Evolutionary conservation across 179 eudicot species (phyloP), one percentile per base, ranked within the genome.

Genomic region (Camellia oleifera): DNA sequence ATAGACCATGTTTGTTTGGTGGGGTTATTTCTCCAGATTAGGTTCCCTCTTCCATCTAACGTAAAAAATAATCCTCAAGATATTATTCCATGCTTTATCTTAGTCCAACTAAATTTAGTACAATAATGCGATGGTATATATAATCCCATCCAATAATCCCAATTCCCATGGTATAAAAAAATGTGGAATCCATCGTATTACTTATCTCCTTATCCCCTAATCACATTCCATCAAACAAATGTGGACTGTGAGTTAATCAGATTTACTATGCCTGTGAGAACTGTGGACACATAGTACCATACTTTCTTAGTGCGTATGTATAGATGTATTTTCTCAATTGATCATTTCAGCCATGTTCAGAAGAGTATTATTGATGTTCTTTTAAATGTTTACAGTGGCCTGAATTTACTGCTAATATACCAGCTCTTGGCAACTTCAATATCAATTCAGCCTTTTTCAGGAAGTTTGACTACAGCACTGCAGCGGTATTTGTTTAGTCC

Each of bases 361-460:
- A 1, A 14, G 56, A 78, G 44, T 78, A 6, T 54, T 50, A 56
- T 4, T 42, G 74, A 56, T 23, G 8, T 61, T 70, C 60, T 13
- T 77, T 69, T 40, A 54, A 56, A 54, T 81, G 7, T 71, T 61
- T 82, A 78, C 97, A 96, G 99, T 84, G 88, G 86, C 97, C 99
- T 79, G 99, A 84, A 81, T 87, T 94, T 80, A 83, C 74, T 80
- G 94, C 82, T 56, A 83, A 86, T 78, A 65, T 94, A 72, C 97
- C 91, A 18, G 79, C 77, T 60, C 84, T 85, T 57, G 99, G 97
- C 56, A 88, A 83, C 80, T 57, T 86, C 82, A 89, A 81, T 69
- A 83, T 96, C 85, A 91, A 92, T 83, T 81, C 97, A 56, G 83
- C 88, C 48, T 96, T 96, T 88, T 96, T 96, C 87, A 92, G 86